Conservation (phyloP, 2,329 filamentous ascomycete genomes). For the Cercospora beticola region DNA sequence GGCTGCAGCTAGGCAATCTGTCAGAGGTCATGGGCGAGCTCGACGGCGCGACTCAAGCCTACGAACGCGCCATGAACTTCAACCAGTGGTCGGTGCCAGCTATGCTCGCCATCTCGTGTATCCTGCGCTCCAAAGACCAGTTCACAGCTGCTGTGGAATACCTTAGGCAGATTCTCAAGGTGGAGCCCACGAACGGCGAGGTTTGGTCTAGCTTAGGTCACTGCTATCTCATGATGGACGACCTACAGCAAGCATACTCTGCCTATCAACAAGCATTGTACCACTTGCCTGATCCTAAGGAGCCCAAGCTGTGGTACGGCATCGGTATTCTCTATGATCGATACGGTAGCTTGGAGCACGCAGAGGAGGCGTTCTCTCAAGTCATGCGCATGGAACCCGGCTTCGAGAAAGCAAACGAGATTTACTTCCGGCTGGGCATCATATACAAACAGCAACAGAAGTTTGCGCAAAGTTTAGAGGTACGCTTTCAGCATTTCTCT, state of each 20-base stretch:
- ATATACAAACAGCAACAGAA: slow-evolving; percentile 99
- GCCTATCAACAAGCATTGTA: slow-evolving; percentile 95
- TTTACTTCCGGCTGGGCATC: slow-evolving; percentile 98
- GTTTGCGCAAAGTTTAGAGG: slow-evolving; percentile 86
- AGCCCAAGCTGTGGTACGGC: slow-evolving; percentile 97
- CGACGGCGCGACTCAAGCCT: slow-evolving; percentile 85
- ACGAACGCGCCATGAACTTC: slow-evolving; percentile 83
- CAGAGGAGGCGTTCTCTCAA: slow-evolving; percentile 95
- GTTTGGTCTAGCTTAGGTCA: slow-evolving; percentile 98
- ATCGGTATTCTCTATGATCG: slow-evolving; percentile 97
- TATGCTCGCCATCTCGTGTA: slow-evolving; percentile 91
- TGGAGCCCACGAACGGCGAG: slow-evolving; percentile 87
- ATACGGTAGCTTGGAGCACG: slow-evolving; percentile 94
- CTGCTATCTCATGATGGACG: slow-evolving; percentile 98
- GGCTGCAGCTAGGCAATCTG: slow-evolving; percentile 86
- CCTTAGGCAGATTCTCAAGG: slow-evolving; percentile 82
- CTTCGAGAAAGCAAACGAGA: slow-evolving; percentile 98
- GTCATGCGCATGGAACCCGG: slow-evolving; percentile 98
- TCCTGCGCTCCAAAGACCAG: slow-evolving; percentile 86
- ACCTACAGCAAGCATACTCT: slow-evolving; percentile 92
- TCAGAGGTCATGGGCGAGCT: slow-evolving; percentile 84
- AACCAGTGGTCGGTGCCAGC: slow-evolving; percentile 86
- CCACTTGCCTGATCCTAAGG: slow-evolving; percentile 91
- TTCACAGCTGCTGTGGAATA: slow-evolving; percentile 94
- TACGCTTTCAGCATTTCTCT: slow-evolving; percentile 42